Evolutionary conservation across 1,284 basidiomycete species (phyloP), one percentile per base, ranked within the genome.

Genomic region (Trichosporon ovoides): DNA sequence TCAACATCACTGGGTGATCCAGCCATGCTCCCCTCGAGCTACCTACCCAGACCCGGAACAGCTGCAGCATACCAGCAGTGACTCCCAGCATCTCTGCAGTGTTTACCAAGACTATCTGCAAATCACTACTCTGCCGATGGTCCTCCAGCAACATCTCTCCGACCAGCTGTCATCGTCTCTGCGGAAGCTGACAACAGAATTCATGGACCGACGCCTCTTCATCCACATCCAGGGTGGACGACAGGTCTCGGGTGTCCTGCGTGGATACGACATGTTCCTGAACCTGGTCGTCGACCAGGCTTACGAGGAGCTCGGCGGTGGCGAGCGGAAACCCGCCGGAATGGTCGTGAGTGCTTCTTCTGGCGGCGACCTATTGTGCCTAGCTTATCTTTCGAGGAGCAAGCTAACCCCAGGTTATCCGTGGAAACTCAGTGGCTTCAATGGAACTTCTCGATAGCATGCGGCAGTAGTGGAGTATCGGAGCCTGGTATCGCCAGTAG

Each of bases 231-330:
- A 99, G 75, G 96, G 94, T 55, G 92, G 92, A 58, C 87, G 96
- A 69, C 92, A 91, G 82, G 88, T 98, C 69, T 91, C 90, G 78
- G 96, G 95, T 58, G 87, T 87, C n/a, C 80, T 98, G 57, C 87
- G 96, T 62, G 96, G 96, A 38, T 98, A 95, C 78, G 96, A 98
- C 82, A 88, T 99, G 69, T 99, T 99, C 82, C 81, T 99, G 75
- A 99, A 99, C 78, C 83, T 99, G 40, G 95, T 98, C 61, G 85
- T 99, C 73, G 95, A 98, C 75, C 91, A 98, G 70, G 90, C 91
- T 13, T 79, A 87, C 69, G 96, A 99, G 79, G 94, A 98, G 80
- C 85, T 87, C 0, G 87, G 85, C 11, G 87, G 86, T 35, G 91
- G 87, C n/a, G 87, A 93, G 80, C 92, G 91, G 76, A 87, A 87